A percentile compares a stretch with the other conserved stretches of the same genome.
Evolutionary conservation across 2,329 filamentous ascomycete species (phyloP).

Genomic region (Escovopsis sp.): DNA sequence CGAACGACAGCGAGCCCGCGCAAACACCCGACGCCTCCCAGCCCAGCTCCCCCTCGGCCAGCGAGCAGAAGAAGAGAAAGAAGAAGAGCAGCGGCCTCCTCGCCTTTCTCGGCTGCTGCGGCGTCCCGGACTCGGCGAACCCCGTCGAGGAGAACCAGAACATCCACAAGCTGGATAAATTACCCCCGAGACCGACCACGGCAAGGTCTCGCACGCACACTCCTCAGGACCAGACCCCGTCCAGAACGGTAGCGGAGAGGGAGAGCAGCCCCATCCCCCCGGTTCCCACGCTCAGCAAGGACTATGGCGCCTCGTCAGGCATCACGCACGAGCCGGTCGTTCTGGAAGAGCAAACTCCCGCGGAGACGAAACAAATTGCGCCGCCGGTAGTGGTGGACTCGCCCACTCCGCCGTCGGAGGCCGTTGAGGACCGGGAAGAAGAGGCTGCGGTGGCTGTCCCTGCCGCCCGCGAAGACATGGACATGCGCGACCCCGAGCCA

Average conservation of each 20-base stretch:
- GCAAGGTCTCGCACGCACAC: conserved; percentile 38
- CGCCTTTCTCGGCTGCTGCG: conserved; percentile 52
- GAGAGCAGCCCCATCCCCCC: conserved; percentile 22
- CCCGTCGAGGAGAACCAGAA: conserved; percentile 35
- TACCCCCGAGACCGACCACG: conserved; percentile 38
- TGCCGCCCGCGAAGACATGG: conserved; percentile 43
- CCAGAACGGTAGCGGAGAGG: conserved; percentile 32
- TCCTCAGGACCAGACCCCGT: conserved; percentile 32
- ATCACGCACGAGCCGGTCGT: conserved; percentile 32
- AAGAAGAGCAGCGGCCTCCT: conserved; percentile 40
- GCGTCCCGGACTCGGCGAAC: conserved; percentile 43
- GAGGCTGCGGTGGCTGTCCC: conserved; percentile 16
- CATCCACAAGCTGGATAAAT: conserved; percentile 42
- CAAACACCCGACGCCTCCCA: conserved; percentile 34
- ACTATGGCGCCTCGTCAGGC: conserved; percentile 30
- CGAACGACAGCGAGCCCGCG: conserved; percentile 35
- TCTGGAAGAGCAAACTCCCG: conserved; percentile 23
- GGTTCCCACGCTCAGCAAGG: conserved; percentile 21
- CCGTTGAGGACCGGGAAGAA: conserved; percentile 12
- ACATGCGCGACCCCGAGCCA: conserved; percentile 49
- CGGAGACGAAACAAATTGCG: conserved; percentile 31
- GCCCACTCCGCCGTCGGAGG: conserved; percentile 16
- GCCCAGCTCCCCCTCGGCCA: conserved; percentile 34
- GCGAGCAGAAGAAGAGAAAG: conserved; percentile 38
- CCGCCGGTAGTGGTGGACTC: conserved; percentile 27